Evolutionary conservation across 345 rosid genomes (phyloP).

Genomic region (Gossypium turneri): DNA sequence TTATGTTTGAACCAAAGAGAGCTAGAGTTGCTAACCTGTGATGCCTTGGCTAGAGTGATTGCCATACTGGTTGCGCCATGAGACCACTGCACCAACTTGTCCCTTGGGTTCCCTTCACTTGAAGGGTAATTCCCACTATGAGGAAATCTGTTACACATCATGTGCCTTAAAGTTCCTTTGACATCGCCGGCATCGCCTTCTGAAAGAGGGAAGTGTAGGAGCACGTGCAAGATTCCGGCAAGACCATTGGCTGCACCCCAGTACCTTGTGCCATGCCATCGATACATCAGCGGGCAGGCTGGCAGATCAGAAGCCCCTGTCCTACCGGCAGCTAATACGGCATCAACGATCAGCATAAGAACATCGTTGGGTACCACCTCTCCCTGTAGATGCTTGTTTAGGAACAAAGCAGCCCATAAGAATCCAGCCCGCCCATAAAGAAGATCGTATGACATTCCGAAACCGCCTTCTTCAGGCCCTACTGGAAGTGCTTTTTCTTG

Average conservation of each 20-base stretch:
- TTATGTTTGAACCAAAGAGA: neutral
- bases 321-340: constrained; percentile 81
- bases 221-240: constrained; percentile 78
- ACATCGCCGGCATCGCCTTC: constrained; percentile 58
- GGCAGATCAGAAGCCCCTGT: constrained; percentile 71
- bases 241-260: constrained; percentile 95
- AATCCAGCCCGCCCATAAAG: constrained; percentile 93
- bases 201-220: constrained; percentile 69
- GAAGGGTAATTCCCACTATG: constrained; percentile 84
- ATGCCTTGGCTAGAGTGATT: constrained; percentile 78
- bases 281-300: constrained; percentile 79
- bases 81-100: constrained; percentile 86
- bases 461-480: constrained; percentile 92
- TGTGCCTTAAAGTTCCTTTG: constrained; percentile 70
- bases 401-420: constrained; percentile 74
- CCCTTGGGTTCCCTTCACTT: constrained; percentile 85
- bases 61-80: constrained; percentile 83
- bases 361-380: constrained; percentile 45
- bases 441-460: constrained; percentile 95
- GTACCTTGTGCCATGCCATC: constrained; percentile 91
- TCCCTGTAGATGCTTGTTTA: constrained; percentile 64
- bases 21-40: constrained; percentile 39
- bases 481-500: constrained; percentile 78
- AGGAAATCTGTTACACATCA: constrained; percentile 80
- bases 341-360: constrained; percentile 64